These are phyloP conservation scores for Immersiporthe knoxdaviesiana DNA, from an alignment of 2,329 filamentous ascomycete species.

Conservation along the genomic window DNA sequence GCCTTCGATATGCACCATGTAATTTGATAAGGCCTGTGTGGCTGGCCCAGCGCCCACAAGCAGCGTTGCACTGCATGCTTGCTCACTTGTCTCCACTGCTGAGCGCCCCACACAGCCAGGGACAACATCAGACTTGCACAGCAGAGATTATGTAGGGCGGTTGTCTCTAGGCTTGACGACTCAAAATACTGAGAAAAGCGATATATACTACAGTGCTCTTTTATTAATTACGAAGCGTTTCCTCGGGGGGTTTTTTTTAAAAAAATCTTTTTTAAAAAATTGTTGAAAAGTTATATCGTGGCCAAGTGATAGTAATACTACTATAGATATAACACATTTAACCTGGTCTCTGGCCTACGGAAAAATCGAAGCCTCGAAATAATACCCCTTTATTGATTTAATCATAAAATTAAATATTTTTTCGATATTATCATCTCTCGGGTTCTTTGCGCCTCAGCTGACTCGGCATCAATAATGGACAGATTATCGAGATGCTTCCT, in stretches of 20 bases:
- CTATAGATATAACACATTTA: too few relatives aligned
- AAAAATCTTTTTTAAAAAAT: too few relatives aligned
- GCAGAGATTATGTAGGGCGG: neutral
- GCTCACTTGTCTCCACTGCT: neutral
- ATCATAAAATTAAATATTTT: neutral
- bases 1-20: neutral
- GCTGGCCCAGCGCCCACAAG: neutral
- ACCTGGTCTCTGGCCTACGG: too few relatives aligned
- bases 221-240: too few relatives aligned
- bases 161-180: neutral
- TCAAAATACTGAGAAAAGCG: neutral
- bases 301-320: too few relatives aligned
- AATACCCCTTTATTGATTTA: neutral
- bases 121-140: neutral
- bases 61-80: neutral
- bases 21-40: neutral
- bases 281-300: too few relatives aligned
- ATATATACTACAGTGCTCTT: neutral
- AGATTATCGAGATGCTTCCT: conserved; percentile 15
- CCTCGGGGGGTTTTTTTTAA: too few relatives aligned
- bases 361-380: neutral
- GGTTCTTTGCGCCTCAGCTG: neutral
- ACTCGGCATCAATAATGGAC: neutral
- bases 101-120: conserved; percentile 5
- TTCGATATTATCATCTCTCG: neutral